A percentile compares a stretch with the other conserved stretches of the same genome.
phyloP scores from a whole-genome alignment of 2,329 filamentous ascomycete species.

The Thielaviopsis euricoi region DNA sequence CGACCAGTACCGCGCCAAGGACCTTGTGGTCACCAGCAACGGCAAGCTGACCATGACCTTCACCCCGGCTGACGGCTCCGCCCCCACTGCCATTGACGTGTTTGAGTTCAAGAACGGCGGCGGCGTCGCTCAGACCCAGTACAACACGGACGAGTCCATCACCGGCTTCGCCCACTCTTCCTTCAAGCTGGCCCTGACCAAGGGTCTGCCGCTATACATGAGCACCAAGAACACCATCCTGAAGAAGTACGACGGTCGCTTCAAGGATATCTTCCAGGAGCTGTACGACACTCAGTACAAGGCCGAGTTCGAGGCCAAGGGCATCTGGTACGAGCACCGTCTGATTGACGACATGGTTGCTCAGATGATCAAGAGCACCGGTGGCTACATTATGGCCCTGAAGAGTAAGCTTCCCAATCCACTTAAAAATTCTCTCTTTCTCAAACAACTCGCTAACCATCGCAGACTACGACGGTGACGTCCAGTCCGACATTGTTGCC shows the following conservation, averaged over 20 bases:
- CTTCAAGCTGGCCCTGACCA: conserved; percentile 86
- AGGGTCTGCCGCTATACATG: conserved; percentile 92
- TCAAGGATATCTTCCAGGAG: conserved; percentile 99
- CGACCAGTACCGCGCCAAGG: conserved; percentile 96
- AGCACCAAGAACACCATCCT: conserved; percentile 99
- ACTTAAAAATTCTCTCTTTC: neutral
- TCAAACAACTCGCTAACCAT: neutral
- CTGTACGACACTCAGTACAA: conserved; percentile 81
- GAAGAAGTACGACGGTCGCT: conserved; percentile 95
- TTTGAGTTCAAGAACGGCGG: conserved; percentile 77
- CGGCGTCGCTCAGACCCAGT: conserved; percentile 85
- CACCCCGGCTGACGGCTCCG: conserved; percentile 59
- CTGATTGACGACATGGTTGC: conserved; percentile 99
- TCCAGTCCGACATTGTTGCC: conserved; percentile 95
- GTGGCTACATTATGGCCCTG: conserved; percentile 91
- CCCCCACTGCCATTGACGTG: conserved; percentile 76
- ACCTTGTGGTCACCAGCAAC: conserved; percentile 63
- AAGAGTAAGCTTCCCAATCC: conserved; percentile 58
- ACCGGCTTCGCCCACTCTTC: conserved; percentile 85
- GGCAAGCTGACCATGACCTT: conserved; percentile 91
- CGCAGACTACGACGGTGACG: conserved; percentile 92
- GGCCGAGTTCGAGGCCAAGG: conserved; percentile 74
- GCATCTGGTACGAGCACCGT: conserved; percentile 98
- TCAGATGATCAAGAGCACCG: conserved; percentile 98
- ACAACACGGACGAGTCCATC: conserved; percentile 97